Percentiles rank a stretch among this genome's conserved stretches.
These are phyloP conservation scores for Echium plantagineum DNA, from an alignment of 257 asterid genomes.

Conservation along the genomic window DNA sequence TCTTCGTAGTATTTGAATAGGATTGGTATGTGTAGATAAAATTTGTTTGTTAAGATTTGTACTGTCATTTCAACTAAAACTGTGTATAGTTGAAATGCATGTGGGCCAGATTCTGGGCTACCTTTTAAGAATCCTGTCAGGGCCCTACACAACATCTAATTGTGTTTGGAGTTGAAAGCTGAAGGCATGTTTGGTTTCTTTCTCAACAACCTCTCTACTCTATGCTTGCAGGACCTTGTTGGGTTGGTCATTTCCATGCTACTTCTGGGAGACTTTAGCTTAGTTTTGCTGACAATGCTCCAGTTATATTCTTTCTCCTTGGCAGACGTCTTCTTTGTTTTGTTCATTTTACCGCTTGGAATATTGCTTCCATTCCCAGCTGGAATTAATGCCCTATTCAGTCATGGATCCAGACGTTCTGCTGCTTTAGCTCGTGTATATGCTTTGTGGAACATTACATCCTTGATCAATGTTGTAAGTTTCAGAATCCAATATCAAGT, in stretches of 20 bases:
- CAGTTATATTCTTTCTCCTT: slow-evolving; percentile 90
- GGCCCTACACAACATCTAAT: too few species aligned
- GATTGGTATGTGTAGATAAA: background rate
- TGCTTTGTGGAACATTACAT: slow-evolving; percentile 89
- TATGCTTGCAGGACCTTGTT: slow-evolving; percentile 78
- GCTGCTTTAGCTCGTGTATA: slow-evolving; percentile 95
- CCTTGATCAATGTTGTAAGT: slow-evolving; percentile 84
- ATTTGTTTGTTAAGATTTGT: too few species aligned
- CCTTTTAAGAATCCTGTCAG: too few species aligned
- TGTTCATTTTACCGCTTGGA: slow-evolving; percentile 81
- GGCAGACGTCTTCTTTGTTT: slow-evolving; percentile 74
- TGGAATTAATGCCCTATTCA: slow-evolving; percentile 92
- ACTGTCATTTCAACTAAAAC: background rate
- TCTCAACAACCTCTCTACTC: background rate
- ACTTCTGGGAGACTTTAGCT: slow-evolving; percentile 96
- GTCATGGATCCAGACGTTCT: slow-evolving; percentile 94
- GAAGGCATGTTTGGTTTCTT: background rate
- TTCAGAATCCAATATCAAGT: background rate
- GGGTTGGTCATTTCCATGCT: slow-evolving; percentile 90
- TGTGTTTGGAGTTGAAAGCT: background rate
- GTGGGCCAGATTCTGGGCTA: too few species aligned
- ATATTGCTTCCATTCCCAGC: slow-evolving; percentile 95
- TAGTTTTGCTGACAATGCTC: slow-evolving; percentile 90
- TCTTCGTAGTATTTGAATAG: background rate
- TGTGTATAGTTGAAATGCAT: background rate